Evolutionary conservation across 176 grass and related monocot genomes (phyloP).

Genomic region (Oryza nivara): DNA sequence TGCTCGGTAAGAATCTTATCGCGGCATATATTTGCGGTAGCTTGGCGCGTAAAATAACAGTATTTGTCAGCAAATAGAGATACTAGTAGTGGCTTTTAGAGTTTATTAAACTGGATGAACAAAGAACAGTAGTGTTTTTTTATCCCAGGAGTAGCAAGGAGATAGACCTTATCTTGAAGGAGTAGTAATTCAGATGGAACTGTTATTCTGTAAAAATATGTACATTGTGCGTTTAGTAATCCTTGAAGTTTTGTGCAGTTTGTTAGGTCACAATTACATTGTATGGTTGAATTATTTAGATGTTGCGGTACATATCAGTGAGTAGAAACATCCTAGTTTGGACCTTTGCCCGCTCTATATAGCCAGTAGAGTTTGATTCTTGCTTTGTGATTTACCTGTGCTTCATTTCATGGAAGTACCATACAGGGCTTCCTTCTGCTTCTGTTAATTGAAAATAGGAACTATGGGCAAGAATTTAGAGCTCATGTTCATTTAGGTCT

Average conservation of each 20-base stretch:
- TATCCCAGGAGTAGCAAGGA: neutral
- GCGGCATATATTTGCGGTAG: neutral
- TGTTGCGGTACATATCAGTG: neutral
- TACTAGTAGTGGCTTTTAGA: neutral
- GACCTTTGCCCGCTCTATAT: neutral
- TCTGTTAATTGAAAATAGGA: neutral
- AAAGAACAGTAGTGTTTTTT: neutral
- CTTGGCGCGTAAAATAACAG: neutral
- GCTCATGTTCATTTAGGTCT: neutral
- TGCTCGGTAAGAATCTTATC: constrained; percentile 44
- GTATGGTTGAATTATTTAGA: neutral
- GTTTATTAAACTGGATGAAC: neutral
- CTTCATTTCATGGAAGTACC: neutral
- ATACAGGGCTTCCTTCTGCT: neutral
- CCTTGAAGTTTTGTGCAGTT: neutral
- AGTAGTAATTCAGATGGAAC: neutral
- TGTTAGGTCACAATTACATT: neutral
- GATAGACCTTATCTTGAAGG: neutral
- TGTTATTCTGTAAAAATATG: neutral
- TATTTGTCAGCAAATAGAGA: neutral
- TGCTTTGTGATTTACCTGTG: neutral
- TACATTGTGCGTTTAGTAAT: neutral
- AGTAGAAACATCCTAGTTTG: neutral
- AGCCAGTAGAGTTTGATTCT: neutral
- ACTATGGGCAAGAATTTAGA: neutral